Evolutionary conservation across 2,329 filamentous ascomycete genomes (phyloP).

Genomic region (Colletotrichum plurivorum): DNA sequence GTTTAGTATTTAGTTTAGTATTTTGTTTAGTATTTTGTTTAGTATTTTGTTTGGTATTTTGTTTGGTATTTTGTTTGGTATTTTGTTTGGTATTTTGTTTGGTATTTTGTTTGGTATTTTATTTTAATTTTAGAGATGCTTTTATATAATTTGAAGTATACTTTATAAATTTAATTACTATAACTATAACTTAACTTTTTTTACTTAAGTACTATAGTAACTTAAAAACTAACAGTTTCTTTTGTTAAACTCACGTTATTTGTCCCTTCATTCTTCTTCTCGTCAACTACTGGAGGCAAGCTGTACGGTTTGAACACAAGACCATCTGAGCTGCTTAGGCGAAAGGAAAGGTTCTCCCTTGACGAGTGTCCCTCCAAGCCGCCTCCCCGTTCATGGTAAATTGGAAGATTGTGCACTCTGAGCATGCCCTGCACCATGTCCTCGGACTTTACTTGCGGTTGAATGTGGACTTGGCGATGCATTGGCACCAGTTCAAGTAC

Average conservation of each 20-base stretch:
- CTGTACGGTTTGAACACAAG: conserved; percentile 91
- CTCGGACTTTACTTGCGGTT: conserved; percentile 66
- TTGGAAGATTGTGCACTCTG: conserved; percentile 84
- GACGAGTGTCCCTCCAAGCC: conserved; percentile 77
- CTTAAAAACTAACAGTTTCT: conserved; percentile 75
- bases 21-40: no score
- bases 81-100: no score
- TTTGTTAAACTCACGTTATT: conserved; percentile 71
- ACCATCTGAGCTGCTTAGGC: conserved; percentile 82
- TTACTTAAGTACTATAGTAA: no score
- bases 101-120: no score
- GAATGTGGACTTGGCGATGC: conserved; percentile 66
- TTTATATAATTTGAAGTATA: no score
- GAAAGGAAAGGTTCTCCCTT: conserved; percentile 92
- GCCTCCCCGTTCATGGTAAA: conserved; percentile 90
- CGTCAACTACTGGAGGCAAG: conserved; percentile 83
- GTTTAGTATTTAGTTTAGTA: no score
- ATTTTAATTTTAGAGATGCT: no score
- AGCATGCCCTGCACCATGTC: conserved; percentile 90
- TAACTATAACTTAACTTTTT: no score
- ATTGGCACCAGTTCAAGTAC: conserved; percentile 87
- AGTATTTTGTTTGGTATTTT: no score
- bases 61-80: no score
- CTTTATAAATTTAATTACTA: no score
- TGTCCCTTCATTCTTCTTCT: conserved; percentile 68